phyloP scores from a whole-genome alignment of 2,329 filamentous ascomycete genomes.

The Colletotrichum ledebouriae region DNA sequence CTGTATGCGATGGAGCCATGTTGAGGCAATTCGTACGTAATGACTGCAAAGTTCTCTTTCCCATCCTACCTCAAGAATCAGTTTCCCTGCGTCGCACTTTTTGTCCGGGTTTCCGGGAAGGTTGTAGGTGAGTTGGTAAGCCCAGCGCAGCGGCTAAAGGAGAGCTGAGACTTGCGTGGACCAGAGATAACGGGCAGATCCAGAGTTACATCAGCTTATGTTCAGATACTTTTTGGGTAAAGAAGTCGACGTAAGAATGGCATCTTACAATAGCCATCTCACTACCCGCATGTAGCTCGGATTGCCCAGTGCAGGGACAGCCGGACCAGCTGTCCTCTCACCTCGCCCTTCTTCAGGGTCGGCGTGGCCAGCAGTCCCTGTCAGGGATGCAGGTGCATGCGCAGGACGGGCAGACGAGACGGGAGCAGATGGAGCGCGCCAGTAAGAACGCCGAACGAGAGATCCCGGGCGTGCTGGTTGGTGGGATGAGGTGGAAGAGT shows the following conservation, averaged over 20 bases:
- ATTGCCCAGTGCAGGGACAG: conserved; percentile 39
- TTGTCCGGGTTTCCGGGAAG: not conserved
- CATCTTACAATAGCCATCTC: conserved; percentile 2
- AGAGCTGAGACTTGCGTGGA: conserved; percentile 5
- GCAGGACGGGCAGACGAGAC: conserved; percentile 24
- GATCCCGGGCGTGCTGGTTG: conserved; percentile 17
- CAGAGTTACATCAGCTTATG: conserved; percentile 1
- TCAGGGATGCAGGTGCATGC: conserved; percentile 34
- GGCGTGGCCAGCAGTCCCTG: conserved; percentile 13
- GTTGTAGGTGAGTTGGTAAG: conserved; percentile 20
- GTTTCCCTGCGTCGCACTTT: not conserved
- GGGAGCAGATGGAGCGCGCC: conserved; percentile 28
- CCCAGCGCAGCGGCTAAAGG: conserved; percentile 16
- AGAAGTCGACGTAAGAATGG: conserved; percentile 15
- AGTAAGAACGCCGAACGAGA: conserved; percentile 23
- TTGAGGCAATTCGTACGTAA: conserved; percentile 26
- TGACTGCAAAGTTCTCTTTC: not conserved
- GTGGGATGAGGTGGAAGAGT: conserved; percentile 29
- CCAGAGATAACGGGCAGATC: not conserved
- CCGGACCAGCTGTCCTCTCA: conserved; percentile 14
- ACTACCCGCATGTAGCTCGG: not conserved
- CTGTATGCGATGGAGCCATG: conserved; percentile 11
- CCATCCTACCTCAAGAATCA: conserved; percentile 7
- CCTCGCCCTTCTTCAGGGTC: not conserved
- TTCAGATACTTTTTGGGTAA: not conserved